Percentiles rank a stretch among this genome's conserved stretches.
phyloP scores from a whole-genome alignment of 257 asterid genomes.

The Linderniella brevidens region DNA sequence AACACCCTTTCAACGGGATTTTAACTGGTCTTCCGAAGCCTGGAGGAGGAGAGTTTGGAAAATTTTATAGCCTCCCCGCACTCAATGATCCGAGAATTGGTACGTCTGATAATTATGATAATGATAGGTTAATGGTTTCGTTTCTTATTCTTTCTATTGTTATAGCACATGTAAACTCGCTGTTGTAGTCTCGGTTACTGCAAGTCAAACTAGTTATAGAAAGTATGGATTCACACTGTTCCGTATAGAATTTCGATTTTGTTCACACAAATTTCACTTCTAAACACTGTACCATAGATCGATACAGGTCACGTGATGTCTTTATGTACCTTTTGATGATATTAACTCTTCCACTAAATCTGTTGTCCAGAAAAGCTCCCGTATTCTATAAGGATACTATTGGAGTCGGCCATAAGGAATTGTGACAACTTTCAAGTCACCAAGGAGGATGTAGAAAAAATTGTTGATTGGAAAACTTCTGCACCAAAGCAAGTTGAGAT shows the following conservation, averaged over 20 bases:
- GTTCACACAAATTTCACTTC: too few relatives aligned
- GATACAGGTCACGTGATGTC: not conserved
- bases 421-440: slow-evolving; percentile 85
- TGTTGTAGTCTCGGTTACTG: too few relatives aligned
- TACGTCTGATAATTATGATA: slow-evolving; percentile 13
- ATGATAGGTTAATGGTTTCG: too few relatives aligned
- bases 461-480: slow-evolving; percentile 69
- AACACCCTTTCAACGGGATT: slow-evolving; percentile 55
- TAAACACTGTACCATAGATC: too few relatives aligned
- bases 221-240: too few relatives aligned
- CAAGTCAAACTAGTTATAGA: too few relatives aligned
- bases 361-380: slow-evolving; percentile 52
- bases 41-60: slow-evolving; percentile 89
- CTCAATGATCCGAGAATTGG: slow-evolving; percentile 81
- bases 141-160: not conserved
- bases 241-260: too few relatives aligned
- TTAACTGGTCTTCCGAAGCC: slow-evolving; percentile 63
- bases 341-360: not conserved
- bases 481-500: slow-evolving; percentile 83
- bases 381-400: slow-evolving; percentile 50
- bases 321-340: not conserved
- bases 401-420: slow-evolving; percentile 75
- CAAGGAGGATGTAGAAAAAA: slow-evolving; percentile 71
- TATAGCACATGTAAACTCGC: too few relatives aligned
- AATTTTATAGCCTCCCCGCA: slow-evolving; percentile 76